Conservation (phyloP, 805 yeast genomes). For the Hanseniaspora mollemarum region DNA sequence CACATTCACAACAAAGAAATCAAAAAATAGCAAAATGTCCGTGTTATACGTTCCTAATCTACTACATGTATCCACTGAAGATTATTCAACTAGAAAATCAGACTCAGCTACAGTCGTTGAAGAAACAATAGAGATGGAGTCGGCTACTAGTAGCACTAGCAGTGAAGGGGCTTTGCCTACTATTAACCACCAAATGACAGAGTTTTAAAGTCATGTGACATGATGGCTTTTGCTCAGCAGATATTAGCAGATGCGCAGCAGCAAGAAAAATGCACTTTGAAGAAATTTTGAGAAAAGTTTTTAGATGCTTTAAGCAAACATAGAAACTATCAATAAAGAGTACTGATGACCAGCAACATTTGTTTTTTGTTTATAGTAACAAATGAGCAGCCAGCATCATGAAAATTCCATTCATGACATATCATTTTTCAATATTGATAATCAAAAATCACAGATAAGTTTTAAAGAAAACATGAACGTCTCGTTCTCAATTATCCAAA, state of each 20-base stretch:
- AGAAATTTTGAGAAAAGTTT: too few species aligned
- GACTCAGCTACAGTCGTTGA: background rate
- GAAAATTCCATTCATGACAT: constrained; percentile 3
- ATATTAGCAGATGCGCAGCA: too few species aligned
- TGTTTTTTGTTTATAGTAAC: too few species aligned
- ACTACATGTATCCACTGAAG: background rate
- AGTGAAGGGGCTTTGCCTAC: background rate
- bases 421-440: constrained; percentile 9
- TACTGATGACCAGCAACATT: too few species aligned
- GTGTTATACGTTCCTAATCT: background rate
- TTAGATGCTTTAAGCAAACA: too few species aligned
- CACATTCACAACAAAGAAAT: constrained; percentile 7
- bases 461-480: background rate
- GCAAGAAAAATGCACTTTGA: too few species aligned
- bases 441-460: background rate
- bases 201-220: background rate
- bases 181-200: background rate
- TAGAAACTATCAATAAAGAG: too few species aligned
- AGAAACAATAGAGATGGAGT: background rate
- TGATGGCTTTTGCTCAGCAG: too few species aligned
- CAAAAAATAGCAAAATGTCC: background rate
- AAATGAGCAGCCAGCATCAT: background rate
- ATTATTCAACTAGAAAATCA: background rate
- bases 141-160: background rate
- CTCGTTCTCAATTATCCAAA: background rate